phyloP scores from a whole-genome alignment of 1,139 yeast species.

The Candida glucosophila region DNA sequence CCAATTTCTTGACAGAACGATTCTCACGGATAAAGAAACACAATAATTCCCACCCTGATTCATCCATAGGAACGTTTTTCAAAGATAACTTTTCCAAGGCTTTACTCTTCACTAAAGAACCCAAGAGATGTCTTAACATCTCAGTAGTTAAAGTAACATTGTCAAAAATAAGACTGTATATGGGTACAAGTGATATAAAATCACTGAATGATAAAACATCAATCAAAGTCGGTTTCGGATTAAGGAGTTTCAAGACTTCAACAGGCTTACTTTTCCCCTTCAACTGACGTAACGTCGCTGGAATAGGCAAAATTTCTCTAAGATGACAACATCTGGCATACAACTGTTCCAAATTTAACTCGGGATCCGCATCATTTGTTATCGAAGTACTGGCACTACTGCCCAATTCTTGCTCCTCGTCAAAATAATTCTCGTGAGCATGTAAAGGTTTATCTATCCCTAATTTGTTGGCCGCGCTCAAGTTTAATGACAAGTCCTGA shows the following conservation, averaged over 20 bases:
- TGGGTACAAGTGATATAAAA: slow-evolving; percentile 76
- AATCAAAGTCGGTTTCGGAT: slow-evolving; percentile 85
- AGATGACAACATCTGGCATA: slow-evolving; percentile 91
- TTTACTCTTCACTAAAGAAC: slow-evolving; percentile 51
- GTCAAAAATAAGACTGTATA: slow-evolving; percentile 71
- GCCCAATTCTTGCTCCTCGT: slow-evolving; percentile 8
- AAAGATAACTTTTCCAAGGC: slow-evolving; percentile 64
- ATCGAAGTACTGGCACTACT: background rate
- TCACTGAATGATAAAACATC: slow-evolving; percentile 86
- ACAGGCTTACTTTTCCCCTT: slow-evolving; percentile 70
- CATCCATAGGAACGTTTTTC: slow-evolving; percentile 69
- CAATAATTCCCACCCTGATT: slow-evolving; percentile 61
- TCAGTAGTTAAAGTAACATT: slow-evolving; percentile 73
- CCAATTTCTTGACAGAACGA: slow-evolving; percentile 54
- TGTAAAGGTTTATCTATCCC: slow-evolving; percentile 55
- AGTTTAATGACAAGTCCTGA: slow-evolving; percentile 7
- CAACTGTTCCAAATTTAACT: slow-evolving; percentile 54
- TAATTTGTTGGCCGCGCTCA: slow-evolving; percentile 13
- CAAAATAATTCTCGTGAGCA: slow-evolving; percentile 51
- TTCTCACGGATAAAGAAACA: slow-evolving; percentile 65
- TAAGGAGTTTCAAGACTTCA: slow-evolving; percentile 67
- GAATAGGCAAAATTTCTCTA: slow-evolving; percentile 86
- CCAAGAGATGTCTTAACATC: slow-evolving; percentile 64
- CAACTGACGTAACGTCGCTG: slow-evolving; percentile 80
- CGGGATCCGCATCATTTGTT: slow-evolving; percentile 9